Evolutionary conservation across 352 stramenopile species (phyloP).

Genomic region (Phytopythium delawarense): DNA sequence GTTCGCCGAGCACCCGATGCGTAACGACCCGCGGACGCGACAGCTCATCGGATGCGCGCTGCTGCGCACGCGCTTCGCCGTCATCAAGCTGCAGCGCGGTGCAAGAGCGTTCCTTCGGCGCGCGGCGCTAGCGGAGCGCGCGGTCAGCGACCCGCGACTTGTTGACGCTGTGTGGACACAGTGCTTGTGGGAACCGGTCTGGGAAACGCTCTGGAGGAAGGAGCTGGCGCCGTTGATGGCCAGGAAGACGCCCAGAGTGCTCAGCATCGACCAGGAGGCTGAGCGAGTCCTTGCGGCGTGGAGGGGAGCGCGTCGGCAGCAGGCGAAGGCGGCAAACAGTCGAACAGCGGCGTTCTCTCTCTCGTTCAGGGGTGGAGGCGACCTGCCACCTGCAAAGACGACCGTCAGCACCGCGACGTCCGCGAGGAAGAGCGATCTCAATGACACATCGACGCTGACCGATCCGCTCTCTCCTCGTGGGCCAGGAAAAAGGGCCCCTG

Average conservation of each 20-base stretch:
- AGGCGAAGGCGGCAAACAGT: background rate
- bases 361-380: background rate
- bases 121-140: slow-evolving; percentile 5
- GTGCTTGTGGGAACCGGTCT: slow-evolving; percentile 9
- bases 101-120: slow-evolving; percentile 13
- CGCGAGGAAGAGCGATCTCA: background rate
- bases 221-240: background rate
- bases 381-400: background rate
- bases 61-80: slow-evolving; percentile 33
- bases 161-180: slow-evolving; percentile 14
- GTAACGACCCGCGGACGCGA: slow-evolving; percentile 33
- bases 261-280: slow-evolving; percentile 10
- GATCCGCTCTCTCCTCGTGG: background rate
- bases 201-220: slow-evolving; percentile 3
- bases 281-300: slow-evolving; percentile 3
- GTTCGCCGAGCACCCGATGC: slow-evolving; percentile 56
- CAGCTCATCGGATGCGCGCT: slow-evolving; percentile 39
- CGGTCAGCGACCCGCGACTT: slow-evolving; percentile 14
- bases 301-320: background rate
- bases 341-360: background rate
- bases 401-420: slow-evolving; percentile 2
- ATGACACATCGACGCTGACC: background rate
- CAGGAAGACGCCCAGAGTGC: background rate
- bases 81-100: slow-evolving; percentile 30
- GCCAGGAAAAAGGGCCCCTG: background rate